Base-by-base conservation (phyloP, 2,329 filamentous ascomycete genomes). In the Microdochium nivale region DNA sequence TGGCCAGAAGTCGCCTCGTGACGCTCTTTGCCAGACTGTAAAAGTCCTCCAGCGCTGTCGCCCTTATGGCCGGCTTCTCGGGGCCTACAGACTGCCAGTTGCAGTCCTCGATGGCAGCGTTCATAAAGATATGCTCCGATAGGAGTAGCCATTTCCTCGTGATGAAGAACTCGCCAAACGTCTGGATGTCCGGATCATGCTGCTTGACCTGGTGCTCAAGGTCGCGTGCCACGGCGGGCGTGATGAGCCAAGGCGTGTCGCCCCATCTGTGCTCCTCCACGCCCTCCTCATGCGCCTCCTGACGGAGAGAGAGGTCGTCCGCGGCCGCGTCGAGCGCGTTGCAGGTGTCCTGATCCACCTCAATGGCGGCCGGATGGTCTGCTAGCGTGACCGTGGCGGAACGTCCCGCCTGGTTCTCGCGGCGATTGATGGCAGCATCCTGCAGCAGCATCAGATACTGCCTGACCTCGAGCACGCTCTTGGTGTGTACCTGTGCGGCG, bases 41-140 rank as follows among this genome's bases (percentile, higher is more conserved):
- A 46, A 96, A 85, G 58, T 94, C 88, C 4, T 80, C 76, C n/a
- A 95, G 76, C 0, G 87, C 83, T 1, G 88, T 90, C 7, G 83
- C 79, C 58, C 86, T 83, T 23, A 96, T 80, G 0, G 86, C 81
- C 0, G 90, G 90, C 2, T 72, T 72, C 52, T 80, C 75, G n/a
- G 78, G 75, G 21, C 77, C 75, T 8, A 87, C 59, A 37, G 72
- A 74, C 32, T 70, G 72, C 88, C 88, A 95, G 62, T 88, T 90
- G 51, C 80, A 76, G 51, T 82, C 79, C 13, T 74, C 69, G 43
- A 78, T 71, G 2, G 72, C 65, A 13, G 77, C 76, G 54, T 91
- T 92, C 88, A 95, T 92, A 63, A 92, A 94, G 1, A 91, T 59
- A 1, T 73, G 72, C 47, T 79, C 73, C 0, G 87, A 84, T 3